These are phyloP conservation scores for Apiosordaria backusii DNA, from an alignment of 495 filamentous ascomycete genomes.

Conservation along the genomic window DNA sequence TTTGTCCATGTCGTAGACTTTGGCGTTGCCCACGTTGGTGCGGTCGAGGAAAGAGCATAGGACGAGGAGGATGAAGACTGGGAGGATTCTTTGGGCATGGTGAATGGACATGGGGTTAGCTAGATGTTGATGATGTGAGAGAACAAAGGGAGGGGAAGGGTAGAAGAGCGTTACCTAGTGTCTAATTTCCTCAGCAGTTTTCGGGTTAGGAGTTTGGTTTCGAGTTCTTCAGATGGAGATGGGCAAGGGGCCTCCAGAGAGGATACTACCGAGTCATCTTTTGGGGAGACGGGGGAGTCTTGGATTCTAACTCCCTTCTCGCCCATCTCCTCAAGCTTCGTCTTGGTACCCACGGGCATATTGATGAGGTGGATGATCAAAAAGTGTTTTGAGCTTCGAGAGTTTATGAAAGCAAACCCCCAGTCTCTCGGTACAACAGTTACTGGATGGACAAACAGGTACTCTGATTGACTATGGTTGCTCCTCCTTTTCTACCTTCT, in stretches of 20 bases:
- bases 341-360: background rate
- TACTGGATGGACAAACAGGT: background rate
- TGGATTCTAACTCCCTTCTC: conserved; percentile 13
- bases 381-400: background rate
- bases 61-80: conserved; percentile 47
- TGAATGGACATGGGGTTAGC: background rate
- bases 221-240: background rate
- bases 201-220: background rate
- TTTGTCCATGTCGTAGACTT: conserved; percentile 62
- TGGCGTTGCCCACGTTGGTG: conserved; percentile 80
- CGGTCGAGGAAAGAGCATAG: conserved; percentile 70
- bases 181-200: background rate
- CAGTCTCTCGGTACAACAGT: background rate
- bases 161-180: background rate
- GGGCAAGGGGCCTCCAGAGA: no score
- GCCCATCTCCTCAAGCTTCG: background rate
- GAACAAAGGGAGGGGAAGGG: background rate
- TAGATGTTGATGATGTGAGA: background rate
- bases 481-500: background rate
- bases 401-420: background rate
- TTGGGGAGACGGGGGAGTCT: background rate
- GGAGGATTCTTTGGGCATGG: conserved; percentile 40
- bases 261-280: no score
- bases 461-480: background rate
- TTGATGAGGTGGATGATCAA: background rate